Evolutionary conservation across 2,329 filamentous ascomycete genomes (phyloP).

Genomic region (Sporothrix humicola): DNA sequence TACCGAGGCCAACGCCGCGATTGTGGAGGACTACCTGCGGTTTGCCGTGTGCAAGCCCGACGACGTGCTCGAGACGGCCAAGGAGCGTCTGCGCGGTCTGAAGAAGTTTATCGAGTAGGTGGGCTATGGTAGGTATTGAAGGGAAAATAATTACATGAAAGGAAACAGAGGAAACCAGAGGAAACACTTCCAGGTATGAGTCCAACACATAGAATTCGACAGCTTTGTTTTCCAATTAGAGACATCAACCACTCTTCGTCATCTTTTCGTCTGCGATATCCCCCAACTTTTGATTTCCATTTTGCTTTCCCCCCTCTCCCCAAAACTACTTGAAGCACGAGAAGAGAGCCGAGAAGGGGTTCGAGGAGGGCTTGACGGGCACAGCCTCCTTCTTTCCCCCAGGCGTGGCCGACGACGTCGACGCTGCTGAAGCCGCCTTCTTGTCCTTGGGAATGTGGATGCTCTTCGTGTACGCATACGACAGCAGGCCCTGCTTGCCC

Average conservation of each 20-base stretch:
- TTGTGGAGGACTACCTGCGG: conserved; percentile 90
- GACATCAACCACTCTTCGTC: neutral
- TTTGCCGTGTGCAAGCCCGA: conserved; percentile 98
- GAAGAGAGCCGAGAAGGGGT: conserved; percentile 21
- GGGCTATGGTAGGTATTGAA: neutral
- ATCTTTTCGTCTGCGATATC: neutral
- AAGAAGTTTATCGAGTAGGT: conserved; percentile 67
- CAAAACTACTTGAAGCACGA: conserved; percentile 10
- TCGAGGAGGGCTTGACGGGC: neutral
- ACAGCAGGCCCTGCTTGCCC: conserved; percentile 45
- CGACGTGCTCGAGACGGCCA: conserved; percentile 77
- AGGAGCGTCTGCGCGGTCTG: conserved; percentile 73
- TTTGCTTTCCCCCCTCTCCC: neutral
- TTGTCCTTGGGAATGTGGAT: conserved; percentile 43
- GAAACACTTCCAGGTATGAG: neutral
- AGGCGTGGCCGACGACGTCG: neutral
- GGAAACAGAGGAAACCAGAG: neutral
- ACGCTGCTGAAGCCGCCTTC: conserved; percentile 1
- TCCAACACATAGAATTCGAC: neutral
- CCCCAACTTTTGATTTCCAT: no score
- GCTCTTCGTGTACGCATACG: conserved; percentile 45
- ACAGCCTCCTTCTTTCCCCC: neutral
- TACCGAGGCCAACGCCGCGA: conserved; percentile 78
- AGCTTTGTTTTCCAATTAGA: conserved; percentile 13
- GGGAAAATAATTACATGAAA: neutral